phyloP scores from a whole-genome alignment of 2,329 filamentous ascomycete genomes.

The Aschersonia sp. region DNA sequence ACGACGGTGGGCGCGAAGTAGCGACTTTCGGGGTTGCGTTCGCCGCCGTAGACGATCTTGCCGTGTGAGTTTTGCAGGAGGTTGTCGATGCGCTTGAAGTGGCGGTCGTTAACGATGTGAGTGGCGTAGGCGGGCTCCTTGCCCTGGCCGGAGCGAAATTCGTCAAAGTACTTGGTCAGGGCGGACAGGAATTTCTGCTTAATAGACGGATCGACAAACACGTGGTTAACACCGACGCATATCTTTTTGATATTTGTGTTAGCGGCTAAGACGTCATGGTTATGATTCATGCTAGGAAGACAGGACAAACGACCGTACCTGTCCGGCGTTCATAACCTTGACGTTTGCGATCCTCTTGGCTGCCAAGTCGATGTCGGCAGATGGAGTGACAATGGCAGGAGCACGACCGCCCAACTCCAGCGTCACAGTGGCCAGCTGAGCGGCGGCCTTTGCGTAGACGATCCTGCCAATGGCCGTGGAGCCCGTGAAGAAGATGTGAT shows the following conservation, averaged over 20 bases:
- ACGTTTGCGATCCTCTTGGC: constrained; percentile 26
- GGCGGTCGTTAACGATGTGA: constrained; percentile 25
- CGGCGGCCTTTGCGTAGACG: constrained; percentile 24
- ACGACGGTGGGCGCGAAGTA: constrained; percentile 24
- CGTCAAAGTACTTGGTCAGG: constrained; percentile 17
- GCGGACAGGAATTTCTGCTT: constrained; percentile 19
- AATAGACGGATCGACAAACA: constrained; percentile 25
- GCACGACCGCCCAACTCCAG: constrained; percentile 31
- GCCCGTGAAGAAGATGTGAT: constrained; percentile 32
- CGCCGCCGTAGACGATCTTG: constrained; percentile 19
- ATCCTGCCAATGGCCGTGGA: constrained; percentile 21
- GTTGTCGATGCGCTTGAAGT: constrained; percentile 23
- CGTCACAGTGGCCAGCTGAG: constrained; percentile 26
- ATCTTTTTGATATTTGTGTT: constrained; percentile 7
- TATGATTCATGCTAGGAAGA: background rate
- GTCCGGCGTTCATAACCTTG: constrained; percentile 27
- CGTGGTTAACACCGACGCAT: constrained; percentile 22
- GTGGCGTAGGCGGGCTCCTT: constrained; percentile 4
- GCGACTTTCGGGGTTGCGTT: constrained; percentile 12
- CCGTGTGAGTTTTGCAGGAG: constrained; percentile 22
- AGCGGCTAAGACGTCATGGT: background rate
- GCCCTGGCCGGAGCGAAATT: constrained; percentile 6
- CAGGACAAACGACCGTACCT: constrained; percentile 4
- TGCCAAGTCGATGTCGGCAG: constrained; percentile 24
- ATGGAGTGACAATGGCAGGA: constrained; percentile 25